These are phyloP conservation scores for Pichia sp. DNA, from an alignment of 1,139 yeast species.

Conservation along the genomic window DNA sequence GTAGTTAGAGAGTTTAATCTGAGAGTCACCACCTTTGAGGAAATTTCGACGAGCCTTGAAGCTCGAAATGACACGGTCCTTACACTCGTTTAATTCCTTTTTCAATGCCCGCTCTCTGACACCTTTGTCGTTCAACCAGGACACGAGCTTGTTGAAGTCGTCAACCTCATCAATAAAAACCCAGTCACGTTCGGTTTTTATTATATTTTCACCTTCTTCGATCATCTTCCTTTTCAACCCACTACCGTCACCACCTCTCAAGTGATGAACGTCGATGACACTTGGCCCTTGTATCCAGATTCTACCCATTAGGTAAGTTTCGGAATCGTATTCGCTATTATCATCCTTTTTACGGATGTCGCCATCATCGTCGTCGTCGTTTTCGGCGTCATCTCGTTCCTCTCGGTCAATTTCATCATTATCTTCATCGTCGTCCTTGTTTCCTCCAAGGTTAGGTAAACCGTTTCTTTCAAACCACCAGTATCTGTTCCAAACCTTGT, in stretches of 20 bases:
- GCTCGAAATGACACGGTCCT: conserved; percentile 53
- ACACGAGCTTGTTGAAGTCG: conserved; percentile 53
- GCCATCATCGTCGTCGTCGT: conserved; percentile 39
- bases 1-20: conserved; percentile 38
- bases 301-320: conserved; percentile 78
- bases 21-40: conserved; percentile 39
- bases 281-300: conserved; percentile 94
- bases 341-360: conserved; percentile 34
- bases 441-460: conserved; percentile 54
- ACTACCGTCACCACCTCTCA: conserved; percentile 8
- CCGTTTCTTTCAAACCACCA: conserved; percentile 97
- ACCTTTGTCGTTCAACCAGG: conserved; percentile 77
- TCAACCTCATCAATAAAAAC: conserved; percentile 60
- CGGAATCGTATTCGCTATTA: conserved; percentile 37
- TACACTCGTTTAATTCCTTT: conserved; percentile 55
- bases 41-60: conserved; percentile 59
- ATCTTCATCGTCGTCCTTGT: conserved; percentile 40
- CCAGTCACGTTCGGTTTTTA: conserved; percentile 58
- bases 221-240: conserved; percentile 55
- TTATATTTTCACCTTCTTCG: conserved; percentile 61
- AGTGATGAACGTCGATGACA: conserved; percentile 48
- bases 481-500: conserved; percentile 77
- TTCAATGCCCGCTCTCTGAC: conserved; percentile 63
- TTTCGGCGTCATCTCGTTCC: conserved; percentile 36
- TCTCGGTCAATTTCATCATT: conserved; percentile 38